These are phyloP conservation scores for Candida maesae DNA, from an alignment of 805 yeast genomes.

Conservation along the genomic window DNA sequence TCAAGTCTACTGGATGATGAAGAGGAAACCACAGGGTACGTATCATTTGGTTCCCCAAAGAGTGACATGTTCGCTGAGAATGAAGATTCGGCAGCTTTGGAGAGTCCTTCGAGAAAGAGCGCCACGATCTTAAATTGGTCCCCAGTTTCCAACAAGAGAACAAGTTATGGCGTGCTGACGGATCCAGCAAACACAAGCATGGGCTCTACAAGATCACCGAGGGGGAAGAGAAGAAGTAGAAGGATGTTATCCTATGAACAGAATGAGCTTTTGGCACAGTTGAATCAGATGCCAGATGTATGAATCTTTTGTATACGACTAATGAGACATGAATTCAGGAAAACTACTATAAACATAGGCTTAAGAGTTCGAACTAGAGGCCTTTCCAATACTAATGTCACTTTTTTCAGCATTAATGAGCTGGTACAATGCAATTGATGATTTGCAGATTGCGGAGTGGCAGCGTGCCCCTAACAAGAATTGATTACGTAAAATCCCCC, in stretches of 20 bases:
- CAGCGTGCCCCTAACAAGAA: too few relatives aligned
- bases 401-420: too few relatives aligned
- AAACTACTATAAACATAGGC: too few relatives aligned
- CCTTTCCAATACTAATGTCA: too few relatives aligned
- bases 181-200: conserved; percentile 5
- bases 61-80: too few relatives aligned
- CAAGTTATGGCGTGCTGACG: background rate
- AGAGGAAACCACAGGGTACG: conserved; percentile 26
- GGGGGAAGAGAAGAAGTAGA: conserved; percentile 20
- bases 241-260: conserved; percentile 51
- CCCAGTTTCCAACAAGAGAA: conserved; percentile 3
- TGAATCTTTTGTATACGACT: background rate
- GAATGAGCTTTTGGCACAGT: conserved; percentile 42
- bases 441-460: too few relatives aligned
- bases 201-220: conserved; percentile 2
- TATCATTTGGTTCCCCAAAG: conserved; percentile 39
- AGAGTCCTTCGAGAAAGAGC: background rate
- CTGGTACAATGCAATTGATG: too few relatives aligned
- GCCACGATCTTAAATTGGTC: too few relatives aligned
- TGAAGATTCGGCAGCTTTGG: too few relatives aligned
- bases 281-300: conserved; percentile 29
- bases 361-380: too few relatives aligned
- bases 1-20: conserved; percentile 18
- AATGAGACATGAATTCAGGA: background rate
- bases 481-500: too few relatives aligned